Evolutionary conservation across 2,329 filamentous ascomycete species (phyloP), one percentile per base, ranked within the genome.

Genomic region (Penicillium palitans): DNA sequence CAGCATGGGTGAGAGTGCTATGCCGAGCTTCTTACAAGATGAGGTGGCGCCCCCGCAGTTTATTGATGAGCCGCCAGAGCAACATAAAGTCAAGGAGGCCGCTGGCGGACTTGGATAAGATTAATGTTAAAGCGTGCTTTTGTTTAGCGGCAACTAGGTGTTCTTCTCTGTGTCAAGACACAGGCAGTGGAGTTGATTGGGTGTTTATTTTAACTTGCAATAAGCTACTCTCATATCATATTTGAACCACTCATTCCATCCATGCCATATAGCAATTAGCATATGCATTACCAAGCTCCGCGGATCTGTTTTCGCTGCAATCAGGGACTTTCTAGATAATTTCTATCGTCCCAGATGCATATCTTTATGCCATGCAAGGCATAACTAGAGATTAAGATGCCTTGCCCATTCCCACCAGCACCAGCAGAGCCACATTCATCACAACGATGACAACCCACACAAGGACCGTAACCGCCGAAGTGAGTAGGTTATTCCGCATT

Each of bases 1-100:
- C 51, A 82, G 77, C 49, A 79, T 90, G 64, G 84, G 82, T 33
- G 81, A 81, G 31, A 86, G 84, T 48, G 81, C 81, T 37, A 75
- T 96, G 66, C 95, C 95, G 0, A 88, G 88, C 51, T 99, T 96
- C 76, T 81, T 99, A 82, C 85, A 91, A 72, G 95, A 98, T 68
- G 92, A 96, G 76, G 86, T 91, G 17, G 83, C 86, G 57, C 91
- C 91, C 39, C 86, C 86, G 21, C 87, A 92, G 52, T 98, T 99
- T 74, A 90, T 99, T 59, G 95, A 99, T 75, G 93, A 97, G 79
- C 86, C 91, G 19, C 93, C 93, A 2, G 84, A 88, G 76, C 79
- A 84, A 47, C 81, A 81, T 15, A 93, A 95, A 79, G 84, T 96
- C 49, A 95, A 93, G 80, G 91, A 96, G 76, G 90, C 86, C 46